Evolutionary conservation across 768 basidiomycete genomes (phyloP), one percentile per base, ranked within the genome.

Genomic region (Mycena latifolia): DNA sequence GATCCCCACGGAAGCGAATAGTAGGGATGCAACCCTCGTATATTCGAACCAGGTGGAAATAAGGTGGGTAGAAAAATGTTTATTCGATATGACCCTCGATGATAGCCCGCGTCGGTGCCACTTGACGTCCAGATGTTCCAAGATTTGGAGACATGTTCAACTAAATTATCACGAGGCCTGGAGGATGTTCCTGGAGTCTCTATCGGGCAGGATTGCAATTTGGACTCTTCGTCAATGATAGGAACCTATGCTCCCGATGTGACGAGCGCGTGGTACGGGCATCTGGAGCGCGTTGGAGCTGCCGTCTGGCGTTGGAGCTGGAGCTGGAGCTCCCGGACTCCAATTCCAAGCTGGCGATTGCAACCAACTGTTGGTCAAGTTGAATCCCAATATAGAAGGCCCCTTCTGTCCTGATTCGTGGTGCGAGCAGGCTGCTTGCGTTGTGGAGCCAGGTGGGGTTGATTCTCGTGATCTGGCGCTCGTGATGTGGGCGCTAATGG

Each of bases 291-390:
- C n/a, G n/a, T n/a, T n/a, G n/a, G n/a, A n/a, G n/a, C n/a, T n/a
- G n/a, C n/a, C n/a, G n/a, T n/a, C n/a, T n/a, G n/a, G 41, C 41
- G 39, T 41, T 53, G 58, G 35, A 37, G 41, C 29, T 41, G 55
- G 55, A 51, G 62, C 29, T 20, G 27, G 55, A 43, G n/a, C 37
- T 4, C 25, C 28, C 55, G 27, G 29, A 45, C 55, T 33, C 39
- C 47, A 57, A 56, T 22, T 18, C 20, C 25, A 52, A 31, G 37
- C 15, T 51, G n/a, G 35, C 10, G 25, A 35, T 22, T 28, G 54
- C 54, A 63, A 63, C 53, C 28, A 55, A 47, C 46, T 55, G 53
- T 63, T 63, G 46, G n/a, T n/a, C n/a, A n/a, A n/a, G n/a, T n/a
- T n/a, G n/a, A n/a, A n/a, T n/a, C n/a, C n/a, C n/a, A n/a, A n/a